Evolutionary conservation across 768 basidiomycete species (phyloP).

Genomic region (Mycena belliarum): DNA sequence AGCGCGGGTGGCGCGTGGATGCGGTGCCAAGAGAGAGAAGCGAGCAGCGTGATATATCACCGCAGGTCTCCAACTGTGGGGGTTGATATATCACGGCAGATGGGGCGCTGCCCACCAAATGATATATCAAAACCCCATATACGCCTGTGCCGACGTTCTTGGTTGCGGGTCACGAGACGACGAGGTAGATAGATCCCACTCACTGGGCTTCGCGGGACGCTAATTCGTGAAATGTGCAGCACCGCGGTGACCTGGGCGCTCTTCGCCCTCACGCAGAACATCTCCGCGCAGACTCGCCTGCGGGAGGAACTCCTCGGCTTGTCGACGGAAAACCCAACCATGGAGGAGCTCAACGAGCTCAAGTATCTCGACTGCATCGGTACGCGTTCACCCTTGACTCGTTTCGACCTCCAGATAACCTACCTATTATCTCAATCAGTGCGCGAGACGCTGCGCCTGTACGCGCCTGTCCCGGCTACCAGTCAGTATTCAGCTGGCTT

Average conservation of each 20-base stretch:
- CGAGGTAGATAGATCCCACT: background rate
- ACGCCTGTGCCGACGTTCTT: conserved; percentile 57
- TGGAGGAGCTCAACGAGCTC: conserved; percentile 68
- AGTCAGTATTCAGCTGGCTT: background rate
- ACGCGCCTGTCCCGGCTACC: background rate
- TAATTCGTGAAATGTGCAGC: conserved; percentile 22
- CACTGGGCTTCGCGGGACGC: too few species aligned
- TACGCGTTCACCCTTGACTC: background rate
- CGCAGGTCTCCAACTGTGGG: too few species aligned
- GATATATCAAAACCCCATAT: conserved; percentile 43
- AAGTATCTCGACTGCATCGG: conserved; percentile 58
- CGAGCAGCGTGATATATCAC: too few species aligned
- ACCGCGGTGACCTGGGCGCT: conserved; percentile 59
- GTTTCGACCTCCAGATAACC: too few species aligned
- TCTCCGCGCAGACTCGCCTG: conserved; percentile 52
- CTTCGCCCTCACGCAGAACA: conserved; percentile 50
- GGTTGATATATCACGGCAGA: too few species aligned
- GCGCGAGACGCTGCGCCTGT: conserved; percentile 1
- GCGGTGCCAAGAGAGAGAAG: too few species aligned
- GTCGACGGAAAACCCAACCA: conserved; percentile 57
- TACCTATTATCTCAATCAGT: too few species aligned
- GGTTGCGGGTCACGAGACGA: too few species aligned
- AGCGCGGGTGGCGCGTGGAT: too few species aligned
- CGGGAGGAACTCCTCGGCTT: conserved; percentile 56
- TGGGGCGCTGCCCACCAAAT: too few species aligned